Base-by-base conservation (phyloP, 371 early-diverging fungal species). In the Syncephalastrum contaminatum region DNA sequence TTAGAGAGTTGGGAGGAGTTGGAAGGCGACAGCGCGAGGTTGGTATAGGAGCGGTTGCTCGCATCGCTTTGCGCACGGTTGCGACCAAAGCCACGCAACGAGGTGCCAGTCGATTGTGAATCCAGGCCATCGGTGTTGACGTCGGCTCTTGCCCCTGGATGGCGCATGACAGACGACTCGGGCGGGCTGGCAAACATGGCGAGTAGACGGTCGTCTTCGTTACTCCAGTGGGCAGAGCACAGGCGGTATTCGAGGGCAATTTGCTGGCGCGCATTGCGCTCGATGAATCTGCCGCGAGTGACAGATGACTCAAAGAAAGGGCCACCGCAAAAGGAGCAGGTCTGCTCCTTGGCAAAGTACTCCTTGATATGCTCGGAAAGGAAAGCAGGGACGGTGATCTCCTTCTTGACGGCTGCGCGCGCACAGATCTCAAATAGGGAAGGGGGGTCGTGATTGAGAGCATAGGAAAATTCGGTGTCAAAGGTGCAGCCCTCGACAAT, bases 271-370 rank as follows among this genome's bases (percentile, higher is more conserved):
- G 81, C 82, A 18, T 73, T 73, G 46, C 87, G 84, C 54, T 86
- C 86, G 25, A 91, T 78, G 19, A 88, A 71, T 42, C 87, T 72
- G 25, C 82, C 75, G 3, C 92, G 80, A 12, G 69, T 73, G 13
- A 81, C 78, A 65, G 54, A 85, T 0, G 74, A 69, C n/a, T 91
- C 87, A 69, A 95, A 92, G 57, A 83, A 90, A 7, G 97, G 95
- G 0, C 94, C 95, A 16, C 75, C 75, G 64, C 97, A 97, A 68
- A 88, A 92, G 6, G 91, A 77, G 70, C 97, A 97, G 18, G 69
- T 66, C 45, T 86, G 73, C 2, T 81, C 85, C 14, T 77, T 74
- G 14, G 73, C 68, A n/a, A 95, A 63, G 62, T 90, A 92, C 24
- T 80, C 71, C 60, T 84, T 80, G 18, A 93, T 52, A 25, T 82